Percentiles rank a stretch among this genome's conserved stretches.
phyloP scores from a whole-genome alignment of 176 grass and related monocot genomes.

The Eragrostis curvula region DNA sequence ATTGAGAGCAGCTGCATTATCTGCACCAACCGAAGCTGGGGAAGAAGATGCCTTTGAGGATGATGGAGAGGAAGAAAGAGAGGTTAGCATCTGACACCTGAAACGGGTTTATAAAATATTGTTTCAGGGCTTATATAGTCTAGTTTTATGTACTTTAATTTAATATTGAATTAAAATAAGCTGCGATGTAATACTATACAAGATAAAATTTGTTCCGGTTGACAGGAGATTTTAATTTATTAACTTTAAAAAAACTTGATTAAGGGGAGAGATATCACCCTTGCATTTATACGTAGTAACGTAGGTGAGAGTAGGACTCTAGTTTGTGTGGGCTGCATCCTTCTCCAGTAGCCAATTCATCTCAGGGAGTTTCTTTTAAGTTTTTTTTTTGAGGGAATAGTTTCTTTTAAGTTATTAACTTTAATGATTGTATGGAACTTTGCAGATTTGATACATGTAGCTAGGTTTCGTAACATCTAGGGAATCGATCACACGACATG shows the following conservation, averaged over 20 bases:
- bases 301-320: too few relatives aligned
- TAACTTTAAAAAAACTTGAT: too few relatives aligned
- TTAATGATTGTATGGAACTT: background rate
- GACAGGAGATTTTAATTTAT: background rate
- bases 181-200: constrained; percentile 8
- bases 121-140: background rate
- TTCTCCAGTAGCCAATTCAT: too few relatives aligned
- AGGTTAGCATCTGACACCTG: constrained; percentile 56
- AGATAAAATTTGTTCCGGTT: constrained; percentile 12
- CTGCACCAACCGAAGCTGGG: constrained; percentile 64
- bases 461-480: background rate
- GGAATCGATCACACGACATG: background rate
- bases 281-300: too few relatives aligned
- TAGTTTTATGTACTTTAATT: constrained; percentile 1
- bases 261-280: too few relatives aligned
- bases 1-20: constrained; percentile 72
- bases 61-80: constrained; percentile 93
- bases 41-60: constrained; percentile 81
- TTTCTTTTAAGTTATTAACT: too few relatives aligned
- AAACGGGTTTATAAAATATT: background rate
- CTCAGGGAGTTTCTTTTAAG: too few relatives aligned
- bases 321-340: too few relatives aligned
- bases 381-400: too few relatives aligned
- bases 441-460: background rate
- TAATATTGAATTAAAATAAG: background rate